phyloP scores from a whole-genome alignment of 768 basidiomycete species.

The Rubroboletus pulcherrimus region DNA sequence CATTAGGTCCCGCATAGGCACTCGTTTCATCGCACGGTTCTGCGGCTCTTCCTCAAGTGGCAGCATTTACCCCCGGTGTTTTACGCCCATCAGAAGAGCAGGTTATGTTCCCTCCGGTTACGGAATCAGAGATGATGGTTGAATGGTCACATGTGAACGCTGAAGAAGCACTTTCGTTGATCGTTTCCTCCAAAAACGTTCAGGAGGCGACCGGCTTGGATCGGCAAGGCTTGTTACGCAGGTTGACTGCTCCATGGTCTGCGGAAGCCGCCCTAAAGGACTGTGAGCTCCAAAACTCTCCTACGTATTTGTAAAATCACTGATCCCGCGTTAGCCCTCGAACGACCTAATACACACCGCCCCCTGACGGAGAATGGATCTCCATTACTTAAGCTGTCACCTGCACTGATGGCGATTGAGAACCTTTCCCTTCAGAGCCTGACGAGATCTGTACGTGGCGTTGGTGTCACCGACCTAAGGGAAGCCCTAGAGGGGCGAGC shows the following conservation, averaged over 20 bases:
- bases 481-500: slow-evolving; percentile 86
- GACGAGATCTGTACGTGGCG: slow-evolving; percentile 69
- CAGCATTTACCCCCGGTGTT: slow-evolving; percentile 35
- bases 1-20: slow-evolving; percentile 34
- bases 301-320: slow-evolving; percentile 12
- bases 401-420: slow-evolving; percentile 86
- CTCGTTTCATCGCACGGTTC: slow-evolving; percentile 40
- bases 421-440: slow-evolving; percentile 87
- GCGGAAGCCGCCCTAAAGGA: slow-evolving; percentile 70
- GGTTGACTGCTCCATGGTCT: slow-evolving; percentile 64
- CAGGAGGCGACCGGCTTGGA: slow-evolving; percentile 67
- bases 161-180: slow-evolving; percentile 49
- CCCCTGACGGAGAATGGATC: slow-evolving; percentile 67
- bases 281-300: slow-evolving; percentile 47
- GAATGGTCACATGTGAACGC: slow-evolving; percentile 44
- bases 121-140: slow-evolving; percentile 19
- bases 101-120: slow-evolving; percentile 37
- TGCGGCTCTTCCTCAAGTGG: slow-evolving; percentile 35
- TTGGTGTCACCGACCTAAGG: slow-evolving; percentile 84
- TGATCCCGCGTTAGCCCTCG: slow-evolving; percentile 43
- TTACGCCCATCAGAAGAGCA: slow-evolving; percentile 45
- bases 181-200: slow-evolving; percentile 51
- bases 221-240: slow-evolving; percentile 47
- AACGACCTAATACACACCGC: slow-evolving; percentile 51
- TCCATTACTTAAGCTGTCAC: slow-evolving; percentile 76